Conservation (phyloP, 2,329 filamentous ascomycete species). For the Cordyceps tenuipes region DNA sequence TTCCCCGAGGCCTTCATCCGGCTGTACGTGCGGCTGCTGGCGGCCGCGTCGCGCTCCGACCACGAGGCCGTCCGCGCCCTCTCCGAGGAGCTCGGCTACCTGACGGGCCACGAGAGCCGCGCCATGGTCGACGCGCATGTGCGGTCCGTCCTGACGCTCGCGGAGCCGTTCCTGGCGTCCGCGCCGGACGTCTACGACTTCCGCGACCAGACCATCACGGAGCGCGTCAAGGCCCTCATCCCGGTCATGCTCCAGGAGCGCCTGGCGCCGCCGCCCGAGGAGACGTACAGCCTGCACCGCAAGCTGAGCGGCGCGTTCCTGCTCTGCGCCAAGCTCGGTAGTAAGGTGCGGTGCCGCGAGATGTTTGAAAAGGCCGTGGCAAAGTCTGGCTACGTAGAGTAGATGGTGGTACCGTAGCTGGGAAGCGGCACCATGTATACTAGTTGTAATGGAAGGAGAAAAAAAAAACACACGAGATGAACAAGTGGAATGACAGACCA, state of each 20-base stretch:
- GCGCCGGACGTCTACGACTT: constrained; percentile 89
- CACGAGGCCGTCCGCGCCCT: constrained; percentile 53
- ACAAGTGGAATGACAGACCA: not conserved
- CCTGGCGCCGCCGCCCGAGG: constrained; percentile 84
- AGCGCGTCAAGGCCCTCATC: constrained; percentile 79
- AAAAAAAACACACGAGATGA: not conserved
- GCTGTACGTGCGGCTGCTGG: constrained; percentile 71
- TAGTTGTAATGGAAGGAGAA: not conserved
- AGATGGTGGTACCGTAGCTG: no score
- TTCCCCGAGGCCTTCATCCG: constrained; percentile 73
- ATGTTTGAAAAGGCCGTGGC: constrained; percentile 59
- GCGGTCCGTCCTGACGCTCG: constrained; percentile 79
- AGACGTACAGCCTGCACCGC: constrained; percentile 91
- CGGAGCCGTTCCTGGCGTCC: constrained; percentile 74
- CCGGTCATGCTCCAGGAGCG: constrained; percentile 89
- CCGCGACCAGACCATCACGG: constrained; percentile 88
- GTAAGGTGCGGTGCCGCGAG: constrained; percentile 69
- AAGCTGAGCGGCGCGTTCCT: constrained; percentile 94
- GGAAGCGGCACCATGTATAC: not conserved
- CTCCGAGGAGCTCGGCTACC: constrained; percentile 74
- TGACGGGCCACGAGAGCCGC: constrained; percentile 81
- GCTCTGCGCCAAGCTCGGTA: constrained; percentile 79
- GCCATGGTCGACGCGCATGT: constrained; percentile 87
- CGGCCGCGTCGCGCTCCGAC: constrained; percentile 69
- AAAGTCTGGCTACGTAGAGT: constrained; percentile 24